Conservation (phyloP, 306 rosid genomes). For the Vigna unguiculata region DNA sequence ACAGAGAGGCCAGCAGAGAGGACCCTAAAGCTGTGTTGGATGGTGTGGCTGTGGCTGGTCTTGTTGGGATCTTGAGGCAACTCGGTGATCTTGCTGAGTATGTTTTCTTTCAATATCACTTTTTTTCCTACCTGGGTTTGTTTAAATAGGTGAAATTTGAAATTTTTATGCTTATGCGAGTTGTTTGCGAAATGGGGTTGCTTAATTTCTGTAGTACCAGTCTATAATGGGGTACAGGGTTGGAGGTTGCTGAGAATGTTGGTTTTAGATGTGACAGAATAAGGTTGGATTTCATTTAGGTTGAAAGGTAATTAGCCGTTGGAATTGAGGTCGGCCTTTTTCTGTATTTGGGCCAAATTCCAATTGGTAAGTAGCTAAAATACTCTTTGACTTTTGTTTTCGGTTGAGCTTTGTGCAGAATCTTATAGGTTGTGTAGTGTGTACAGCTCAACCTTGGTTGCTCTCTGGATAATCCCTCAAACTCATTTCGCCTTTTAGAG, state of each 20-base stretch:
- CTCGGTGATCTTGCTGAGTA: slow-evolving; percentile 99
- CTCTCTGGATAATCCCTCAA: slow-evolving; percentile 36
- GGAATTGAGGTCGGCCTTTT: slow-evolving; percentile 28
- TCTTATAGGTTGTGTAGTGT: slow-evolving; percentile 28
- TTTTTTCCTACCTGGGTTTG: neutral
- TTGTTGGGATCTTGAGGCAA: slow-evolving; percentile 97
- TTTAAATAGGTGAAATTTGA: slow-evolving; percentile 26
- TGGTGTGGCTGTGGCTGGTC: slow-evolving; percentile 91
- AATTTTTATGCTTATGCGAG: slow-evolving; percentile 11
- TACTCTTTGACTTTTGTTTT: slow-evolving; percentile 46
- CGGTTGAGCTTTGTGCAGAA: slow-evolving; percentile 32
- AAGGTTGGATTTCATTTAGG: slow-evolving; percentile 20
- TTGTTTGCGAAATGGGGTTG: slow-evolving; percentile 43
- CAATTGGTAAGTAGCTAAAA: slow-evolving; percentile 9
- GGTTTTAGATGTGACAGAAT: slow-evolving; percentile 31
- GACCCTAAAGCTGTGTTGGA: slow-evolving; percentile 96
- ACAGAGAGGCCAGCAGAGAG: slow-evolving; percentile 63
- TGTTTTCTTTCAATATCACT: slow-evolving; percentile 45
- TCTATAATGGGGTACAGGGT: slow-evolving; percentile 30
- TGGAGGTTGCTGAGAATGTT: slow-evolving; percentile 13
- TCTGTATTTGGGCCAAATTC: slow-evolving; percentile 46
- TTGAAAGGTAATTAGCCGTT: slow-evolving; percentile 25
- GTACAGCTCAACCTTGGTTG: slow-evolving; percentile 31
- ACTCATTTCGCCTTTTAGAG: slow-evolving; percentile 11
- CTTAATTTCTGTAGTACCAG: slow-evolving; percentile 34